These are phyloP conservation scores for Angomonas ambiguus DNA, from an alignment of 208 protist species.

Conservation along the genomic window DNA sequence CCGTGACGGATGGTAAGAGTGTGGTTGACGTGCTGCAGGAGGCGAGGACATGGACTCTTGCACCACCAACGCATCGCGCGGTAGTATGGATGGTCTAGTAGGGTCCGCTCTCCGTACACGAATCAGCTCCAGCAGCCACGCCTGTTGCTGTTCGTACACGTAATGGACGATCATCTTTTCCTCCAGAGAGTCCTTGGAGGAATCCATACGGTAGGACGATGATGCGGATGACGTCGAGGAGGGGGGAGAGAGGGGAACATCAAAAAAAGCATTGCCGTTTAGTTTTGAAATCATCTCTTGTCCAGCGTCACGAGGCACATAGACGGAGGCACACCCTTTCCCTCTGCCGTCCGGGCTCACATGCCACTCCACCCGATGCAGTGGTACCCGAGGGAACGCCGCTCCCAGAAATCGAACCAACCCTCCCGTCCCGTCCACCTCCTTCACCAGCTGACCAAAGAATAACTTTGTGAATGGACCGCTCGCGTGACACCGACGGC, in stretches of 20 bases:
- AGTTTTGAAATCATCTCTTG: conserved; percentile 32
- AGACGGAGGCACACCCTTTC: conserved; percentile 57
- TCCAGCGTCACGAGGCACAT: conserved; percentile 38
- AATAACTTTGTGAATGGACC: conserved; percentile 52
- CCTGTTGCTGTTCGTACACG: conserved; percentile 49
- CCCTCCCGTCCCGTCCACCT: conserved; percentile 29
- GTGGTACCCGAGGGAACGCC: conserved; percentile 34
- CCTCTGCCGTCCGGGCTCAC: conserved; percentile 21
- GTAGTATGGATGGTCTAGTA: background rate
- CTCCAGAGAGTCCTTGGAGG: conserved; percentile 20
- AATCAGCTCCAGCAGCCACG: conserved; percentile 44
- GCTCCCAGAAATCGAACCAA: conserved; percentile 52
- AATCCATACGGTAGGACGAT: too few relatives aligned
- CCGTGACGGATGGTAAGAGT: background rate
- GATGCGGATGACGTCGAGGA: too few relatives aligned
- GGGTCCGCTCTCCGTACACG: conserved; percentile 7
- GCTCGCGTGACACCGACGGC: conserved; percentile 40
- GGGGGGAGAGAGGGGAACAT: too few relatives aligned
- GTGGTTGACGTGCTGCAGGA: background rate
- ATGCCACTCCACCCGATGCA: conserved; percentile 59
- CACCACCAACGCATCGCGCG: conserved; percentile 25
- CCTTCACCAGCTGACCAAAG: conserved; percentile 54
- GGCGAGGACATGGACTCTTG: conserved; percentile 5
- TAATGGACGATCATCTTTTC: conserved; percentile 42
- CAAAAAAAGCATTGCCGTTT: conserved; percentile 65